Evolutionary conservation across 352 stramenopile genomes (phyloP).

Genomic region (Globisporangium takayamanum): DNA sequence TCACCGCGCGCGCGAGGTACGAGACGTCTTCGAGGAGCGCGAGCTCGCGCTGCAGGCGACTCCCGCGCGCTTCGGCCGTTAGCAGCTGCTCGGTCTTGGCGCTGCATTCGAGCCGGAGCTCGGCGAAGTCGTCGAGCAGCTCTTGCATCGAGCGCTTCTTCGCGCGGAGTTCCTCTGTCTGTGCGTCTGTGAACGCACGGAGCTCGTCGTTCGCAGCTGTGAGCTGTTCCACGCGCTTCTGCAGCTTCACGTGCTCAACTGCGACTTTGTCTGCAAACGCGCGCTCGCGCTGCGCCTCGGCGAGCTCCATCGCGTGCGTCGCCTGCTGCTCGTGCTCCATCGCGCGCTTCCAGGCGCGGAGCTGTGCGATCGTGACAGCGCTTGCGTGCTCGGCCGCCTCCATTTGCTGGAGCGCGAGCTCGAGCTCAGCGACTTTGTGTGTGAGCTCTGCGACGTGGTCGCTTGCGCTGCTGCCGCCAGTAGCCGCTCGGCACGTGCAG

Average conservation of each 20-base stretch:
- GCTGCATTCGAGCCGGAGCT: conserved; percentile 36
- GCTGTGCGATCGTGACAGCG: conserved; percentile 26
- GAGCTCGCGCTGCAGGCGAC: conserved; percentile 64
- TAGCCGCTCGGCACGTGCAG: conserved; percentile 26
- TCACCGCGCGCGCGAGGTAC: conserved; percentile 61
- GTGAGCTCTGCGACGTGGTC: conserved; percentile 22
- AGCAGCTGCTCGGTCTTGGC: conserved; percentile 51
- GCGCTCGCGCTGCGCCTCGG: conserved; percentile 35
- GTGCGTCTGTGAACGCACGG: background rate
- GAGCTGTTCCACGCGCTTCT: conserved; percentile 20
- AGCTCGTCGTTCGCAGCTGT: conserved; percentile 23
- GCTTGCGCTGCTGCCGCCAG: conserved; percentile 13
- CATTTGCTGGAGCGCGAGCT: conserved; percentile 27
- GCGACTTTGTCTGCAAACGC: conserved; percentile 41
- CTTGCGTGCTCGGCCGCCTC: conserved; percentile 29
- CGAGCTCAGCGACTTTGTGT: conserved; percentile 30
- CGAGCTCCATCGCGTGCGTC: conserved; percentile 24
- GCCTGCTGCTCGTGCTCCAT: conserved; percentile 38
- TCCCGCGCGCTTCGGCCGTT: conserved; percentile 56
- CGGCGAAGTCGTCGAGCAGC: conserved; percentile 31
- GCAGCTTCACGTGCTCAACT: conserved; percentile 23
- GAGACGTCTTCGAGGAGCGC: conserved; percentile 71
- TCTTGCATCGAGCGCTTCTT: conserved; percentile 32
- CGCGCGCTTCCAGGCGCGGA: conserved; percentile 44
- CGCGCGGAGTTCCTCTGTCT: conserved; percentile 13